Evolutionary conservation across 2,329 filamentous ascomycete species (phyloP).

Genomic region (Boeremia exigua): DNA sequence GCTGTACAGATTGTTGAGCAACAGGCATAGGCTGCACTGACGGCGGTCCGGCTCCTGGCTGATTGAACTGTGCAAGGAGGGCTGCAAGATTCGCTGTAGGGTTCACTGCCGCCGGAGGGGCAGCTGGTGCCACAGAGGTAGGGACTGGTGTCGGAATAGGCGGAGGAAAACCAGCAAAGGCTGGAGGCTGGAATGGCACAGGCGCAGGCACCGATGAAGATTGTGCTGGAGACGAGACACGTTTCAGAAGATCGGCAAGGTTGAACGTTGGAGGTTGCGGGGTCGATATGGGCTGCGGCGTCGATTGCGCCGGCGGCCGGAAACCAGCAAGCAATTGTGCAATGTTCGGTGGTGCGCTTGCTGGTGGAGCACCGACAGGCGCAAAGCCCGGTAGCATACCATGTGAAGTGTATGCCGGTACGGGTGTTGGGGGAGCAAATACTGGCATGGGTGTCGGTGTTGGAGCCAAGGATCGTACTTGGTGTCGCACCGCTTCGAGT

Average conservation of each 20-base stretch:
- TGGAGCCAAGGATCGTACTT: slow-evolving; percentile 77
- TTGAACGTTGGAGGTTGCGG: slow-evolving; percentile 32
- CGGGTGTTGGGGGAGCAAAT: slow-evolving; percentile 40
- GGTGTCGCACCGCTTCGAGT: slow-evolving; percentile 81
- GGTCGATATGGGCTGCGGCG: slow-evolving; percentile 27
- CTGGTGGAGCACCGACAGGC: slow-evolving; percentile 24
- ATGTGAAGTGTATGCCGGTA: slow-evolving; percentile 39
- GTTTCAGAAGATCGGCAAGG: slow-evolving; percentile 39
- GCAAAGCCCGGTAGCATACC: slow-evolving; percentile 23
- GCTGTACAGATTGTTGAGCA: slow-evolving; percentile 29
- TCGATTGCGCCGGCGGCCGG: slow-evolving; percentile 26
- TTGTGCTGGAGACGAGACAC: slow-evolving; percentile 37
- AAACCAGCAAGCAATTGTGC: slow-evolving; percentile 40
- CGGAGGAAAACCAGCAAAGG: slow-evolving; percentile 33
- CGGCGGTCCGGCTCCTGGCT: slow-evolving; percentile 28
- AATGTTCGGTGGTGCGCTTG: slow-evolving; percentile 34
- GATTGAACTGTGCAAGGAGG: slow-evolving; percentile 41
- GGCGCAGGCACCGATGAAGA: slow-evolving; percentile 29
- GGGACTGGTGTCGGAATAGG: slow-evolving; percentile 31
- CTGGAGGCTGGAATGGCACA: slow-evolving; percentile 37
- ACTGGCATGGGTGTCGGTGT: slow-evolving; percentile 58
- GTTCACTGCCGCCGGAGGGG: slow-evolving; percentile 34
- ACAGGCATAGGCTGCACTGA: slow-evolving; percentile 21
- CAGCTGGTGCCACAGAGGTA: slow-evolving; percentile 25
- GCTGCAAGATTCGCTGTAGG: slow-evolving; percentile 40